These are phyloP conservation scores for Aspergillus clavatus DNA, from an alignment of 2,329 filamentous ascomycete species.

Conservation along the genomic window DNA sequence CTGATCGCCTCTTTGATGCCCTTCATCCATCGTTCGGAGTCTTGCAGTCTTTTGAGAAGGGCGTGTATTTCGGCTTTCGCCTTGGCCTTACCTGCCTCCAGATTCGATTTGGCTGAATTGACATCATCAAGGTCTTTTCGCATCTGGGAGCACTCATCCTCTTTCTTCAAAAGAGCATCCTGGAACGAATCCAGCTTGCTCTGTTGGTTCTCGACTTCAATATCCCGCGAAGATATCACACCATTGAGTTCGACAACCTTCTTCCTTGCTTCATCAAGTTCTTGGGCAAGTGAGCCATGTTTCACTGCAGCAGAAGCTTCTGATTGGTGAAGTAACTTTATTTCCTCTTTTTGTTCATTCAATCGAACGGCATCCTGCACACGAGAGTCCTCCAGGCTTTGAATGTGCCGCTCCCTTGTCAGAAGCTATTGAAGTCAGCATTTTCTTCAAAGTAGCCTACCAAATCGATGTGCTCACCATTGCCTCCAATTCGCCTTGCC, in stretches of 20 bases:
- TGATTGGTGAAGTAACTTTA: conserved; percentile 19
- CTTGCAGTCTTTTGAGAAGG: conserved; percentile 22
- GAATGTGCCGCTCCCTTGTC: conserved; percentile 17
- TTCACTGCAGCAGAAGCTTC: conserved; percentile 15
- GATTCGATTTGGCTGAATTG: conserved; percentile 10
- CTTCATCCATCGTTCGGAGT: conserved; percentile 21
- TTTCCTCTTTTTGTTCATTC: conserved; percentile 13
- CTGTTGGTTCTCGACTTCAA: conserved; percentile 10
- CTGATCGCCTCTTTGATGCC: conserved; percentile 18
- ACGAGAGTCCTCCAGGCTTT: conserved; percentile 12
- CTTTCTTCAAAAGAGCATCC: conserved; percentile 18
- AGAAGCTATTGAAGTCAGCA: conserved; percentile 20
- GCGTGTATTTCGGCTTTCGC: conserved; percentile 21
- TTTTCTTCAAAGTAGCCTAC: no score
- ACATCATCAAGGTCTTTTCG: conserved; percentile 10
- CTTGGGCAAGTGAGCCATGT: conserved; percentile 14
- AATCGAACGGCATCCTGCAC: conserved; percentile 11
- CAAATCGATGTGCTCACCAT: conserved; percentile 14
- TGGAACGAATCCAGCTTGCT: conserved; percentile 14
- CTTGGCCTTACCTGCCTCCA: conserved; percentile 19
- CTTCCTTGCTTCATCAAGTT: conserved; percentile 18
- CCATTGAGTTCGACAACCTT: conserved; percentile 21
- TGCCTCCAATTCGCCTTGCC: conserved; percentile 10
- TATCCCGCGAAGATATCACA: conserved; percentile 3
- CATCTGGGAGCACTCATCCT: conserved; percentile 24